These are phyloP conservation scores for Parachaetomium inaequale DNA, from an alignment of 495 filamentous ascomycete genomes.

Conservation along the genomic window DNA sequence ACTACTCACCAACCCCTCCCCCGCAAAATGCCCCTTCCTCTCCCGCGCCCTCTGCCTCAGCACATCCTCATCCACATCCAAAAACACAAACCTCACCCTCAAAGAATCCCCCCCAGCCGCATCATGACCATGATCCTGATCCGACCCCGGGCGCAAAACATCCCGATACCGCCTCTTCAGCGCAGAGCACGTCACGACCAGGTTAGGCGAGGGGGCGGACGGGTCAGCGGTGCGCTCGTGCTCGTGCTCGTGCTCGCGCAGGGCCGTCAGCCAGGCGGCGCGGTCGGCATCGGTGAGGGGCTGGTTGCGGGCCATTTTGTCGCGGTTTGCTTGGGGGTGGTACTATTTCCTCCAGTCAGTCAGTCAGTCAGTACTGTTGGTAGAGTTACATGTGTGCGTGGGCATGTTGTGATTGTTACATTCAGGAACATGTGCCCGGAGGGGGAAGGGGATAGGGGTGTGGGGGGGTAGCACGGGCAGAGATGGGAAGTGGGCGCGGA, in stretches of 20 bases:
- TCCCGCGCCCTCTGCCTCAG: slow-evolving; percentile 15
- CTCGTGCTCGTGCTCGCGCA: slow-evolving; percentile 24
- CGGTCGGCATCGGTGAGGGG: slow-evolving; percentile 29
- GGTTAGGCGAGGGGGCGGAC: slow-evolving; percentile 8
- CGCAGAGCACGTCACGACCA: slow-evolving; percentile 29
- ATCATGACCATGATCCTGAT: no score
- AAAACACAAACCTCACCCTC: slow-evolving; percentile 24
- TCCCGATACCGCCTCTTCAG: slow-evolving; percentile 28
- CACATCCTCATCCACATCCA: slow-evolving; percentile 19
- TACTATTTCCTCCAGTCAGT: slow-evolving; percentile 12
- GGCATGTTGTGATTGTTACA: no score
- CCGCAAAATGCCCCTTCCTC: slow-evolving; percentile 25
- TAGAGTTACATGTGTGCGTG: no score
- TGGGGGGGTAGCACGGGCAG: no score
- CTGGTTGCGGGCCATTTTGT: slow-evolving; percentile 26
- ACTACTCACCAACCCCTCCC: slow-evolving; percentile 16
- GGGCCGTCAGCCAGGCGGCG: slow-evolving; percentile 28
- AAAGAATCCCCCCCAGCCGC: no score
- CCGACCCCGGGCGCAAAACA: no score
- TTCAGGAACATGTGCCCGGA: no score
- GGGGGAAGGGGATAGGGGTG: no score
- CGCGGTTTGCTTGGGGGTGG: slow-evolving; percentile 29
- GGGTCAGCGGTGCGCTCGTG: no score
- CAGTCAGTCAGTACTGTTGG: not conserved
- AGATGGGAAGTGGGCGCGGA: no score